Percentiles rank a stretch among this genome's conserved stretches.
Conservation (phyloP, 1,284 basidiomycete genomes). For the Ganoderma sp. region DNA sequence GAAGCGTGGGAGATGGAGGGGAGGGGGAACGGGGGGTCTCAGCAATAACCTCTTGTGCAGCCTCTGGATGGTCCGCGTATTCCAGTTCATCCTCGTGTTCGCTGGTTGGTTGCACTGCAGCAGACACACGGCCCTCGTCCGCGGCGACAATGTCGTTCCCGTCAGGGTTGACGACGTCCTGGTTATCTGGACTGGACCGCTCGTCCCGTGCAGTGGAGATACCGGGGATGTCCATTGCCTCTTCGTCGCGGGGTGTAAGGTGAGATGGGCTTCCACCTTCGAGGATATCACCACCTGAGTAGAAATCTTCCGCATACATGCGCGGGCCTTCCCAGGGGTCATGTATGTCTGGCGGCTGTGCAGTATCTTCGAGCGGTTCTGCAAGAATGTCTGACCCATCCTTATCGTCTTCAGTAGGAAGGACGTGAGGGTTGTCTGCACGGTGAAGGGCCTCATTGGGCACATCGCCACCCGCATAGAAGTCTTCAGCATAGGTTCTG, state of each 20-base stretch:
- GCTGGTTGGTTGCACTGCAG: not conserved
- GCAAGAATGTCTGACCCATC: too few species aligned
- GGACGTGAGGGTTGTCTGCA: constrained; percentile 18
- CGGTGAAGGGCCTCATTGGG: constrained; percentile 8
- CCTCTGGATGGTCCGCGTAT: not conserved
- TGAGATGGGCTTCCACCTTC: constrained; percentile 31
- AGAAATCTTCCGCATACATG: constrained; percentile 60
- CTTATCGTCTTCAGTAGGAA: constrained; percentile 23
- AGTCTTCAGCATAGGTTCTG: constrained; percentile 55
- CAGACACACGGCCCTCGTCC: not conserved
- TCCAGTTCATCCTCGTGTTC: constrained; percentile 1
- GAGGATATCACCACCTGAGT: constrained; percentile 44
- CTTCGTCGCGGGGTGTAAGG: constrained; percentile 33
- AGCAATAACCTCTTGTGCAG: not conserved
- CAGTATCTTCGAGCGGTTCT: constrained; percentile 16
- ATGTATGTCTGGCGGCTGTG: constrained; percentile 41
- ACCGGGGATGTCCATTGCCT: constrained; percentile 21
- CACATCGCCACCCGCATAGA: constrained; percentile 43
- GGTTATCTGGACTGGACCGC: not conserved
- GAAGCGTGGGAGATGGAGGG: constrained; percentile 29
- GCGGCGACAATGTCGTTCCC: not conserved
- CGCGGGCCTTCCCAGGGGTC: constrained; percentile 59
- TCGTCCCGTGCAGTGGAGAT: constrained; percentile 6
- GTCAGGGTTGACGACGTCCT: constrained; percentile 18
- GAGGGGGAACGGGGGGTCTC: constrained; percentile 16